These are phyloP conservation scores for Fraxinus platypoda DNA, from an alignment of 305 asterid species.

Conservation along the genomic window DNA sequence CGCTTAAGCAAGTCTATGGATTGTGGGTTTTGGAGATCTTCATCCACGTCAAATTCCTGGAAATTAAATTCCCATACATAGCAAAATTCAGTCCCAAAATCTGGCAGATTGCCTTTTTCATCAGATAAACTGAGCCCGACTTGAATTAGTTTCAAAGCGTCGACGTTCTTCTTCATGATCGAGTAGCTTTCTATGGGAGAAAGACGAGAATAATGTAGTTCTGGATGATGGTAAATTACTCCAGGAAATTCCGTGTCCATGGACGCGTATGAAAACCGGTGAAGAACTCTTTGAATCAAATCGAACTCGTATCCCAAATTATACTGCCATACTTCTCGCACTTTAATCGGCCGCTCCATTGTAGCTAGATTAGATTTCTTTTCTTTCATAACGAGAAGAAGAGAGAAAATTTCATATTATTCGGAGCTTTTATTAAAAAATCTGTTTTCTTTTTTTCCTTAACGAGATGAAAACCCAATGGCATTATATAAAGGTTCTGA, in stretches of 20 bases:
- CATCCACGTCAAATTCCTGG: background rate
- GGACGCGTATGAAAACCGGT: background rate
- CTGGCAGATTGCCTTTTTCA: background rate
- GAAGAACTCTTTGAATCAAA: background rate
- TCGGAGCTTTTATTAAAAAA: background rate
- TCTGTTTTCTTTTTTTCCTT: background rate
- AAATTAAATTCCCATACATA: background rate
- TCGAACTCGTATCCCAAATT: background rate
- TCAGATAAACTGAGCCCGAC: background rate
- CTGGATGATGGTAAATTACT: background rate
- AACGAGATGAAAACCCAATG: background rate
- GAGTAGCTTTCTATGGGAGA: background rate
- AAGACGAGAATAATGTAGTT: background rate
- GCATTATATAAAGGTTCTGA: background rate
- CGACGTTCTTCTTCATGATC: background rate
- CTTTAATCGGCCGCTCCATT: background rate
- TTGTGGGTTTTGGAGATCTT: background rate
- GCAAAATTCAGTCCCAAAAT: background rate
- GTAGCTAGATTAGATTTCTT: background rate
- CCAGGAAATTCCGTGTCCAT: background rate
- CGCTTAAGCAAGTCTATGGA: background rate
- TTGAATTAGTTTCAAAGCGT: background rate
- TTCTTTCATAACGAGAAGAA: background rate
- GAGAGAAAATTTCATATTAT: background rate
- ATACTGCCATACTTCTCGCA: background rate